Evolutionary conservation across 768 basidiomycete species (phyloP).

Genomic region (Boletus eberwhitei): DNA sequence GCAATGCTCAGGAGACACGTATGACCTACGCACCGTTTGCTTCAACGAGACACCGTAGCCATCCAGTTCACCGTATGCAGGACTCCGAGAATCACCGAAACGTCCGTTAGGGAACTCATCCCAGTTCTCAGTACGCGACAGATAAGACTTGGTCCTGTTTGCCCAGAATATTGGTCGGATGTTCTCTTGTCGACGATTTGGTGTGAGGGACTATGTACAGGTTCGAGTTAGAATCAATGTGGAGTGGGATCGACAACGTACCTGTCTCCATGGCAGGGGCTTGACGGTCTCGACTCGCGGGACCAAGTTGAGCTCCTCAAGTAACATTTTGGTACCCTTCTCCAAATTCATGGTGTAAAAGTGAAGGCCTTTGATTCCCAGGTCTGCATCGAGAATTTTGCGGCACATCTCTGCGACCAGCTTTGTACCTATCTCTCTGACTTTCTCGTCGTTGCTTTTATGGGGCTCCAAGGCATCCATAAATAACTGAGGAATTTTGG

Average conservation of each 20-base stretch:
- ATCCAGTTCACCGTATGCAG: conserved; percentile 97
- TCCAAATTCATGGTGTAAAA: conserved; percentile 99
- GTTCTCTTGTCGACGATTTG: conserved; percentile 83
- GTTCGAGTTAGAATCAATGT: conserved; percentile 2
- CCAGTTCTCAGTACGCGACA: conserved; percentile 97
- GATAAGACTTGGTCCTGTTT: conserved; percentile 91
- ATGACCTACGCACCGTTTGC: conserved; percentile 58
- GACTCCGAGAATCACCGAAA: conserved; percentile 95
- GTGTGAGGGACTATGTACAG: conserved; percentile 73
- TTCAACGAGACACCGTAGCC: conserved; percentile 94
- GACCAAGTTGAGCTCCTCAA: conserved; percentile 88
- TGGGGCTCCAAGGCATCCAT: conserved; percentile 78
- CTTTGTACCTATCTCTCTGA: conserved; percentile 88
- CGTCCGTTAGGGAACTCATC: conserved; percentile 99
- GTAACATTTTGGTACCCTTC: conserved; percentile 90
- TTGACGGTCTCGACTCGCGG: conserved; percentile 88
- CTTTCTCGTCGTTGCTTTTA: conserved; percentile 91
- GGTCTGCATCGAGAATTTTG: conserved; percentile 70
- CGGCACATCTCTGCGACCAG: conserved; percentile 94
- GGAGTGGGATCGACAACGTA: conserved; percentile 31
- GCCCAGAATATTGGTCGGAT: conserved; percentile 99
- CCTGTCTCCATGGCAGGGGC: conserved; percentile 96
- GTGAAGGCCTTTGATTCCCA: conserved; percentile 87
- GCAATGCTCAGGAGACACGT: background rate
- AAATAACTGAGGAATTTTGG: conserved; percentile 70